Base-by-base conservation (phyloP, 2,329 filamentous ascomycete genomes). In the Aphanoascus verrucosus region DNA sequence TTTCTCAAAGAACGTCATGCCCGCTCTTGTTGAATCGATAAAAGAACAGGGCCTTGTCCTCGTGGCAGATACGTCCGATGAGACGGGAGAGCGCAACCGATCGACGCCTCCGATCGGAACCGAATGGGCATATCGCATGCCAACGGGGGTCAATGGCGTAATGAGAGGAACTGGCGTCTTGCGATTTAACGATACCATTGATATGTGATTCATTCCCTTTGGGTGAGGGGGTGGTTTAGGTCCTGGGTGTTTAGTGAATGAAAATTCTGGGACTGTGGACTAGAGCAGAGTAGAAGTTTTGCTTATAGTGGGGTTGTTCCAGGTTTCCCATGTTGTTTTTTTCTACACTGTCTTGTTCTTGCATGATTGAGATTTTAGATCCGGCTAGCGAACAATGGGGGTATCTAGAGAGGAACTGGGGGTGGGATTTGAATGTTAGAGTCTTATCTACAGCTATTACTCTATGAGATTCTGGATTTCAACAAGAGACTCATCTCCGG, bases 31-130 rank as follows among this genome's bases (percentile, higher is more conserved):
- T 51, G 88, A 94, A 60, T 88, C 90, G 1, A 91, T 98, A 72
- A 97, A 97, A 70, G 88, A 89, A 23, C 86, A 94, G 47, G 91
- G 93, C 23, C 77, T 98, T 49, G 91, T 94, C 4, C 79, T 98
- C 37, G 90, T 98, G 14, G 85, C 88, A 49, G 91, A 98, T 66
- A 88, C 86, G 60, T 88, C 86, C 4, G 78, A 81, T 54, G 80
- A 84, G 58, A 56, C 57, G 35, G 57, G 62, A 43, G 62, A 67
- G 51, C 54, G 63, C 2, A 62, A 61, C 31, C 58, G 59, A 46
- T 37, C 52, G 7, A 48, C 19, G 6, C 6, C 43, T 17, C 41
- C 37, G 12, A 61, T 67, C 35, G 65, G 65, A 19, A 55, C 53
- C 28, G 68, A 72, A 45, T 70, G 69, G 63, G 65, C 68, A 49